Conservation (phyloP, 345 rosid genomes). For the Combretum micranthum region DNA sequence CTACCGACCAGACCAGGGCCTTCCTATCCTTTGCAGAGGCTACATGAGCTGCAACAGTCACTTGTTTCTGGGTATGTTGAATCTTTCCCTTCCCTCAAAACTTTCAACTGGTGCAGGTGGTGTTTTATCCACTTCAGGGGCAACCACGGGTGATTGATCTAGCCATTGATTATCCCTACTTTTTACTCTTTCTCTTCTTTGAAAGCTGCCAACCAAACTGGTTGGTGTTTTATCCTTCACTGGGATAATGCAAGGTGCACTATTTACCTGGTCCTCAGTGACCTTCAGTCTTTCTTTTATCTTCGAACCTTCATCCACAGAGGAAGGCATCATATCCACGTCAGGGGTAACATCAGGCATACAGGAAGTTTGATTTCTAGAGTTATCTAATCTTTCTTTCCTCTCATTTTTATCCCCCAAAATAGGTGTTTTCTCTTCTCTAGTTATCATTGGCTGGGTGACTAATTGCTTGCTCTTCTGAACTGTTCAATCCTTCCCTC, state of each 20-base stretch:
- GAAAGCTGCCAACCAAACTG: background rate
- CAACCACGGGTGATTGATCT: background rate
- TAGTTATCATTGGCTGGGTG: background rate
- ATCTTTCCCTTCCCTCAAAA: slow-evolving; percentile 11
- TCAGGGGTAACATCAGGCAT: background rate
- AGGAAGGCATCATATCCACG: slow-evolving; percentile 2
- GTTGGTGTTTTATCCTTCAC: slow-evolving; percentile 5
- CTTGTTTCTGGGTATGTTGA: slow-evolving; percentile 4
- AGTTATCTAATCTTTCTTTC: background rate
- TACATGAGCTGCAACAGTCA: slow-evolving; percentile 2
- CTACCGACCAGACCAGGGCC: background rate
- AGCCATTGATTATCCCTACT: background rate
- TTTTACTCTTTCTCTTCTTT: slow-evolving; percentile 1
- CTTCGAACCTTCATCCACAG: background rate
- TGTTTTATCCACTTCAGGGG: slow-evolving; percentile 1
- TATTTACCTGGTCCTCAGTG: background rate
- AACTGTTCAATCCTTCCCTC: slow-evolving; percentile 5
- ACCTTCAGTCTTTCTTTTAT: background rate
- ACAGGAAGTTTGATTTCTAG: background rate
- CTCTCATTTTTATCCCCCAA: background rate
- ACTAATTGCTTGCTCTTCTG: slow-evolving; percentile 15
- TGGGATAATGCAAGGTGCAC: background rate
- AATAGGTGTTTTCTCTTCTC: slow-evolving; percentile 6
- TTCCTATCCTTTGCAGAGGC: slow-evolving; percentile 6
- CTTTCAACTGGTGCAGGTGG: slow-evolving; percentile 5